Evolutionary conservation across 2,329 filamentous ascomycete genomes (phyloP), one percentile per base, ranked within the genome.

Genomic region (Pseudocercospora ulei): DNA sequence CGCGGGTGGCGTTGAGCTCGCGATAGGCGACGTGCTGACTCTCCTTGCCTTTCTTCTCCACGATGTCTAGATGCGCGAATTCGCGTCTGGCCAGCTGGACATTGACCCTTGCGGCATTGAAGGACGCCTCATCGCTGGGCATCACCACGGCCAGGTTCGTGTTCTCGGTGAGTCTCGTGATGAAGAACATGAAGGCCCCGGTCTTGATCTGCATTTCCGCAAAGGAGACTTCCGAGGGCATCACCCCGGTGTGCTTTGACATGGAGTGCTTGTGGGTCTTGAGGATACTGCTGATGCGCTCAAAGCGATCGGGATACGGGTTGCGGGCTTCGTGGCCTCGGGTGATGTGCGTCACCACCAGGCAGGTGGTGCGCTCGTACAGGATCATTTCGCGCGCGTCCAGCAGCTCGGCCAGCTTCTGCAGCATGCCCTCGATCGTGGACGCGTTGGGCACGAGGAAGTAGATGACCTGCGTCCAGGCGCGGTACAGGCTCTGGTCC

Each of bases 381-480:
- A 98, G 70, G 1, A 96, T 78, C 19, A 96, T 75, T 67, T 98
- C 90, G 58, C 95, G 82, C 1, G 90, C 90, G 60, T 90, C 81
- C 48, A 95, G 85, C 34, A 90, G 77, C 25, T 82, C 74, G 4
- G 87, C 86, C 18, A 98, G 73, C 23, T 84, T 78, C 22, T 76
- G 75, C 6, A 98, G 73, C 60, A 96, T 83, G 12, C 75, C 75
- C 64, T 96, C 88, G 50, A 98, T 95, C 28, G 83, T 75, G 11
- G 78, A 70, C 1, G 95, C 75, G 55, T 96, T 96, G 3, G 90
- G 90, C n/a, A 96, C 90, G 29, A 98, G 72, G 58, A 88, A 87
- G 69, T 98, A 90, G 45, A 98, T 95, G 54, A 98, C 95, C 59
- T 83, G 84, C 0, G 90, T 90, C 90, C 90, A 98, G 1, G 90